Conservation (phyloP, 345 rosid species). For the Rubroshorea leprosula region DNA sequence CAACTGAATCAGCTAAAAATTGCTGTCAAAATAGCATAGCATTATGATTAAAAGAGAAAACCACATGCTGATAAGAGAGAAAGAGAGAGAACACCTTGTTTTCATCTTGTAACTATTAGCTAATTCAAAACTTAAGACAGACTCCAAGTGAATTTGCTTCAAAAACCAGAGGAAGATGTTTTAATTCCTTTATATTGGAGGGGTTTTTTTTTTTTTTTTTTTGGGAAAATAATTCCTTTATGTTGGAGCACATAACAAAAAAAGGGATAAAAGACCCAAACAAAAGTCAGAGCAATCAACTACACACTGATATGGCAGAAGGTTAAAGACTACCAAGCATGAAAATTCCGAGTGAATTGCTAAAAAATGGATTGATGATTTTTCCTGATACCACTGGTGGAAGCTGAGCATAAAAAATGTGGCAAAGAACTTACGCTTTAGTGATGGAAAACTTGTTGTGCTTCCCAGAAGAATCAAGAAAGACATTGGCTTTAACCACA, state of each 20-base stretch:
- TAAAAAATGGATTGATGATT: not conserved
- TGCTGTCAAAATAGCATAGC: not conserved
- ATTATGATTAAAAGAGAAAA: no score
- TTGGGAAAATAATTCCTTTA: no score
- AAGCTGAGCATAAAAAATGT: not conserved
- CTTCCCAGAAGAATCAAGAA: constrained; percentile 89
- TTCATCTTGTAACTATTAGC: not conserved
- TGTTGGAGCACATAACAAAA: no score
- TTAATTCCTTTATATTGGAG: not conserved
- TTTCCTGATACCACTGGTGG: no score
- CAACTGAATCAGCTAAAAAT: constrained; percentile 9
- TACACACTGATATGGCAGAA: constrained; percentile 31
- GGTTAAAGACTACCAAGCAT: not conserved
- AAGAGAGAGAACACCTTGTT: no score
- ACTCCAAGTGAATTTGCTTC: not conserved
- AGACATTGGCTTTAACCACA: constrained; percentile 90
- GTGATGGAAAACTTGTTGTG: constrained; percentile 87
- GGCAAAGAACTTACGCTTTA: constrained; percentile 53
- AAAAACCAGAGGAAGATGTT: not conserved
- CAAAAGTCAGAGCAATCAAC: constrained; percentile 6
- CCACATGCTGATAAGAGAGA: no score
- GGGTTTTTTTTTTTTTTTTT: no score
- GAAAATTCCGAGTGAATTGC: not conserved
- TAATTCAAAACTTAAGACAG: not conserved
- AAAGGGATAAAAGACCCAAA: no score